Percentiles rank a stretch among this genome's conserved stretches.
phyloP scores from a whole-genome alignment of 345 rosid genomes.

The Corymbia maculata region DNA sequence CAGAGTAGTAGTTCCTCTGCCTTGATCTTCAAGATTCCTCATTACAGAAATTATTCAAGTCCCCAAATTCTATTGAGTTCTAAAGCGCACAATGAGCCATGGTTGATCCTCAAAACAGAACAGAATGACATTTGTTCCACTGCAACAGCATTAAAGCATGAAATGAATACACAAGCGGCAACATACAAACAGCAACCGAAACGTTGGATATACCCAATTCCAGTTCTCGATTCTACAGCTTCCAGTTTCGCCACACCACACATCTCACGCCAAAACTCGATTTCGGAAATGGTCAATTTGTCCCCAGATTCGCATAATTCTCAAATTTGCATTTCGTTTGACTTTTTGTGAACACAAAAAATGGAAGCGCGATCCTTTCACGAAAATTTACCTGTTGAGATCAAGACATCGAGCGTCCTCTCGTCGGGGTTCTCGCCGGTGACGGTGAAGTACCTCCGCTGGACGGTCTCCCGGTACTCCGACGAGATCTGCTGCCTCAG shows the following conservation, averaged over 20 bases:
- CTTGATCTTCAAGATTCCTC: background rate
- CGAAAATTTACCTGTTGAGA: constrained; percentile 43
- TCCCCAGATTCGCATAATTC: background rate
- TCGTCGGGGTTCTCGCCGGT: constrained; percentile 73
- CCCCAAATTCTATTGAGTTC: background rate
- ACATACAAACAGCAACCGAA: background rate
- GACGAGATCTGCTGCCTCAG: constrained; percentile 43
- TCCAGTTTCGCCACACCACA: background rate
- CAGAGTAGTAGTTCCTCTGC: background rate
- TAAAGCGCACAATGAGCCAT: background rate
- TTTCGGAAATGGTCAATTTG: background rate
- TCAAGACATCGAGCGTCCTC: constrained; percentile 54
- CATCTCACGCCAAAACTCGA: background rate
- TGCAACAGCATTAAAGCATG: background rate
- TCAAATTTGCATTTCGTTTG: background rate
- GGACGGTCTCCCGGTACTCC: constrained; percentile 71
- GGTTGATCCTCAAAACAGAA: background rate
- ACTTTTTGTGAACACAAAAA: background rate
- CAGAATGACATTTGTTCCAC: background rate
- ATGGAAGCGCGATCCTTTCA: background rate
- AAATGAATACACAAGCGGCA: background rate
- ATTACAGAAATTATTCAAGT: background rate
- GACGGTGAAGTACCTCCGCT: constrained; percentile 70
- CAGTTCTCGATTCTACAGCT: background rate
- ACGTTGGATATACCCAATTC: background rate